Conservation (phyloP, 345 rosid genomes). For the Firmiana major region DNA sequence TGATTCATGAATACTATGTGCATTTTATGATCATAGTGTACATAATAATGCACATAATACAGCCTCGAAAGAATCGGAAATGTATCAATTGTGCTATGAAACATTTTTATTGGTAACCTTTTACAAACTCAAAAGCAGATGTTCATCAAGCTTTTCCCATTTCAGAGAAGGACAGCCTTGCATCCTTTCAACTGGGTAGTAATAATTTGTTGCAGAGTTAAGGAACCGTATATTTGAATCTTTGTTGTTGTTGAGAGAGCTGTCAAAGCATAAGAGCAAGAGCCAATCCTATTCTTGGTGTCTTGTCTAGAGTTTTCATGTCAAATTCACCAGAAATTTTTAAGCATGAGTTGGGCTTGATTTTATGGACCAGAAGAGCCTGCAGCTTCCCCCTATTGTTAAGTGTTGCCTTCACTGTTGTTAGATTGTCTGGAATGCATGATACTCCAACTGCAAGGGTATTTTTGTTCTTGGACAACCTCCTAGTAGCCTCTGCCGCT, state of each 20-base stretch:
- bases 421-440: constrained; percentile 14
- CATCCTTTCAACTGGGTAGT: not conserved
- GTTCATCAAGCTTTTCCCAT: not conserved
- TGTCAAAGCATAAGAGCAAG: constrained; percentile 1
- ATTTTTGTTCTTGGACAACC: constrained; percentile 16
- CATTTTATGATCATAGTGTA: not conserved
- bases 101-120: not conserved
- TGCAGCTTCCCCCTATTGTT: constrained; percentile 20
- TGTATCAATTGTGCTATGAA: not conserved
- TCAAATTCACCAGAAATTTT: constrained; percentile 18
- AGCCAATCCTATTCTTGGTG: constrained; percentile 19
- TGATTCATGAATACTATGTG: not conserved
- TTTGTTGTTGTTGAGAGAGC: not conserved
- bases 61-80: not conserved
- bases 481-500: constrained; percentile 20
- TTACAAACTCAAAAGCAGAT: not conserved
- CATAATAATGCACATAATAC: not conserved
- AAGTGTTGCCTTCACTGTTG: constrained; percentile 11
- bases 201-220: not conserved
- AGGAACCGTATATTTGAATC: not conserved
- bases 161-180: not conserved
- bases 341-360: not conserved
- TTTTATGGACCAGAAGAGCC: constrained; percentile 2
- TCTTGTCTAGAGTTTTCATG: constrained; percentile 9
- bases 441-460: constrained; percentile 16